A percentile compares a stretch with the other conserved stretches of the same genome.
Evolutionary conservation across 768 basidiomycete species (phyloP).

Genomic region (Auricularia cornea): DNA sequence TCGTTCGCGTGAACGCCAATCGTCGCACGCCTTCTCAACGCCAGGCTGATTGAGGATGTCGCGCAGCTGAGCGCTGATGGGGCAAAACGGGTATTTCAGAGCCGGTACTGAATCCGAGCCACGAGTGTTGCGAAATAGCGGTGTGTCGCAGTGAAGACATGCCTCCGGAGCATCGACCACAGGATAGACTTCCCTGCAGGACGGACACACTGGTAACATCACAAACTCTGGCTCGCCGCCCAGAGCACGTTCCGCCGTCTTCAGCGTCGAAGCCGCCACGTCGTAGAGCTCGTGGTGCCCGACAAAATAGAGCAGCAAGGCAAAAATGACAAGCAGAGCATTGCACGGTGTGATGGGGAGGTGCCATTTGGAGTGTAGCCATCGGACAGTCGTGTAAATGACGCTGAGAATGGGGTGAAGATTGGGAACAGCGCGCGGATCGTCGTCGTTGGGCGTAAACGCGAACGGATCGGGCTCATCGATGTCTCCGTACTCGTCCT

Average conservation of each 20-base stretch:
- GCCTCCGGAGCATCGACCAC: background rate
- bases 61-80: background rate
- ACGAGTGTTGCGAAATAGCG: background rate
- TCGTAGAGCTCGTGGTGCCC: background rate
- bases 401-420: no score
- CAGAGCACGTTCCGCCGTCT: slow-evolving; percentile 11
- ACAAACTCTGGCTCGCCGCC: slow-evolving; percentile 12
- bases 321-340: no score
- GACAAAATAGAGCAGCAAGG: background rate
- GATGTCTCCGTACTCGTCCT: background rate
- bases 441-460: no score
- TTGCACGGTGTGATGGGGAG: no score
- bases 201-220: slow-evolving; percentile 16
- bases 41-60: slow-evolving; percentile 10
- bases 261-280: slow-evolving; percentile 10
- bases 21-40: slow-evolving; percentile 17
- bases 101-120: background rate
- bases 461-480: background rate
- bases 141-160: slow-evolving; percentile 14
- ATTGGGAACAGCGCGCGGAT: no score
- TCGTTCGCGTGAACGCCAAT: slow-evolving; percentile 6
- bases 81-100: background rate
- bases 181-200: slow-evolving; percentile 15
- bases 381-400: no score
- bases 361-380: no score